Conservation (phyloP, 345 rosid genomes). For the Eucalyptus cladocalyx region DNA sequence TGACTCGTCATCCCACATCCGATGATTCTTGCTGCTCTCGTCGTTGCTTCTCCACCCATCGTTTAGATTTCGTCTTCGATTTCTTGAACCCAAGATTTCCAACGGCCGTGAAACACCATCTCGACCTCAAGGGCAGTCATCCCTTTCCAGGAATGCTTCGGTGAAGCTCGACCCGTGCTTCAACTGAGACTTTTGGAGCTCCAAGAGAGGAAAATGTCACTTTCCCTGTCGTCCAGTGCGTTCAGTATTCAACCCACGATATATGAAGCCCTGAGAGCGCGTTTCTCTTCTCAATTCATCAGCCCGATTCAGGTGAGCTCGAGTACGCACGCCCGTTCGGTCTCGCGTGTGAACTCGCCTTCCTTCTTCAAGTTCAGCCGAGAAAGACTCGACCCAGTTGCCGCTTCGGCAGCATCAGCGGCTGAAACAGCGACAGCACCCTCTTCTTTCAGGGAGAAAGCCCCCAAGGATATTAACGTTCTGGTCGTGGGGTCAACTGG, state of each 20-base stretch:
- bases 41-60: background rate
- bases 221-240: constrained; percentile 34
- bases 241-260: constrained; percentile 16
- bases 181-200: background rate
- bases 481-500: constrained; percentile 90
- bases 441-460: constrained; percentile 51
- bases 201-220: constrained; percentile 12
- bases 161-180: background rate
- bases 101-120: background rate
- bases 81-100: background rate
- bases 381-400: constrained; percentile 17
- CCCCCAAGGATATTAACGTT: constrained; percentile 50
- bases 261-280: constrained; percentile 14
- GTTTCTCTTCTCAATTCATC: constrained; percentile 20
- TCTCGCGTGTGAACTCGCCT: background rate
- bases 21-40: background rate
- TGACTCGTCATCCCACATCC: background rate
- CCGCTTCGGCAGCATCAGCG: constrained; percentile 22
- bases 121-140: background rate
- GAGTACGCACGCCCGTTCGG: background rate
- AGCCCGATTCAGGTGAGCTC: constrained; percentile 48
- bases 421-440: constrained; percentile 4
- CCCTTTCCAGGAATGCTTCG: background rate
- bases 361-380: constrained; percentile 4
- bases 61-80: background rate